Percentiles rank a stretch among this genome's conserved stretches.
Conservation (phyloP, 176 grass and related monocot species). For the Pontederia crassipes region DNA sequence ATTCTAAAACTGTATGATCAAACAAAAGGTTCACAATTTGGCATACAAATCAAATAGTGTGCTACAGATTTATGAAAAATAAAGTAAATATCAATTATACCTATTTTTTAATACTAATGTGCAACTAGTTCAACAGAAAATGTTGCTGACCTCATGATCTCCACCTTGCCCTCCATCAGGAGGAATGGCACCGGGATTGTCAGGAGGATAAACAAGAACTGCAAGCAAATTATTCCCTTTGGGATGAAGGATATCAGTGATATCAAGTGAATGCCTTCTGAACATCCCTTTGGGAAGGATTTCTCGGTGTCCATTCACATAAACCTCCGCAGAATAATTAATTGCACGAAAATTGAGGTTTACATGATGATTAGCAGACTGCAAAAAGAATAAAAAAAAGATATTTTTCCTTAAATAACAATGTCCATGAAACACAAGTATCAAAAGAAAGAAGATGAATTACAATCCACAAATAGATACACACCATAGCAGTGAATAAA, state of each 20-base stretch:
- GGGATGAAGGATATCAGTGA: constrained; percentile 74
- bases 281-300: constrained; percentile 97
- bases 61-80: too few relatives aligned
- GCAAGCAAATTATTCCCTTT: constrained; percentile 77
- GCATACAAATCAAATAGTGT: too few relatives aligned
- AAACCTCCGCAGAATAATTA: constrained; percentile 91
- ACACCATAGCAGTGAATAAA: too few relatives aligned
- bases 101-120: too few relatives aligned
- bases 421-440: background rate
- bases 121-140: background rate
- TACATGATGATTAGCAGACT: constrained; percentile 67
- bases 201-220: constrained; percentile 84
- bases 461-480: too few relatives aligned
- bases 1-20: too few relatives aligned
- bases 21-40: too few relatives aligned
- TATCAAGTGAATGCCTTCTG: constrained; percentile 71
- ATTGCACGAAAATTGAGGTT: constrained; percentile 86
- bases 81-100: too few relatives aligned
- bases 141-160: constrained; percentile 73
- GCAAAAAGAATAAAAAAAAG: constrained; percentile 18
- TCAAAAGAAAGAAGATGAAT: constrained; percentile 7
- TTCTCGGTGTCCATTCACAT: constrained; percentile 72
- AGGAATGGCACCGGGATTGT: constrained; percentile 92
- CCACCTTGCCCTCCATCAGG: constrained; percentile 81
- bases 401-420: constrained; percentile 1